These are phyloP conservation scores for Ustilago loliicola DNA, from an alignment of 1,284 basidiomycete genomes.

Conservation along the genomic window DNA sequence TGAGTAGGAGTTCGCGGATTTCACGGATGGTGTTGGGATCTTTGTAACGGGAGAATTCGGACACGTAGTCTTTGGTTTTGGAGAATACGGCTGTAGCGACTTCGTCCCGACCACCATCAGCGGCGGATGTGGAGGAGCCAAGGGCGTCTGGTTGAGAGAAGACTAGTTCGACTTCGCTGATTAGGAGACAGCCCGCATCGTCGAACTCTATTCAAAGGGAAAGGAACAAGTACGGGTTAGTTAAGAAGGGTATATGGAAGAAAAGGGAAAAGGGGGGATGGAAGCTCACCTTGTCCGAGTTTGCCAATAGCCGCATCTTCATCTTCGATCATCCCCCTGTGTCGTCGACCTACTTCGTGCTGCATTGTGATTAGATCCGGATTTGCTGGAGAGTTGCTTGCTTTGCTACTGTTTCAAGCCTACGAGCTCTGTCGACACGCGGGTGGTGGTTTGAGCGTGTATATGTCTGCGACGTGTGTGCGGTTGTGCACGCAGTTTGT, in stretches of 20 bases:
- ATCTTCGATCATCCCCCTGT: slow-evolving; percentile 53
- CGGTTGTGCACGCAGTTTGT: neutral
- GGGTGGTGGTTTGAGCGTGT: no score
- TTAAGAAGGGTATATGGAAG: neutral
- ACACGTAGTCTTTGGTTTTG: slow-evolving; percentile 91
- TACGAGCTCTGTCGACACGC: no score
- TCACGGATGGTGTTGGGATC: slow-evolving; percentile 86
- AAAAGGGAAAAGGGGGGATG: neutral
- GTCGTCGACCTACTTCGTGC: slow-evolving; percentile 49
- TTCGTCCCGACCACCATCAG: neutral
- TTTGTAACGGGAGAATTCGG: slow-evolving; percentile 88
- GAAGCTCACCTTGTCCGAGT: slow-evolving; percentile 29
- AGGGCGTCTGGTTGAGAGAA: slow-evolving; percentile 81
- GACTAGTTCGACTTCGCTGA: slow-evolving; percentile 90
- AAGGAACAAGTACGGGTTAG: neutral
- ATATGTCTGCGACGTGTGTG: no score
- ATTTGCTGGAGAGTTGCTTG: no score
- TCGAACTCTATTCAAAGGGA: slow-evolving; percentile 77
- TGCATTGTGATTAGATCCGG: slow-evolving; percentile 5
- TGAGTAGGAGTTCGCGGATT: slow-evolving; percentile 77
- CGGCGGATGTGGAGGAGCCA: neutral
- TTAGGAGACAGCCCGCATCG: slow-evolving; percentile 87
- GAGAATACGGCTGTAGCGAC: slow-evolving; percentile 81
- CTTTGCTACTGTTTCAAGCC: no score
- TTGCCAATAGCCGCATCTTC: slow-evolving; percentile 60